phyloP scores from a whole-genome alignment of 805 yeast genomes.

The Candida orba region DNA sequence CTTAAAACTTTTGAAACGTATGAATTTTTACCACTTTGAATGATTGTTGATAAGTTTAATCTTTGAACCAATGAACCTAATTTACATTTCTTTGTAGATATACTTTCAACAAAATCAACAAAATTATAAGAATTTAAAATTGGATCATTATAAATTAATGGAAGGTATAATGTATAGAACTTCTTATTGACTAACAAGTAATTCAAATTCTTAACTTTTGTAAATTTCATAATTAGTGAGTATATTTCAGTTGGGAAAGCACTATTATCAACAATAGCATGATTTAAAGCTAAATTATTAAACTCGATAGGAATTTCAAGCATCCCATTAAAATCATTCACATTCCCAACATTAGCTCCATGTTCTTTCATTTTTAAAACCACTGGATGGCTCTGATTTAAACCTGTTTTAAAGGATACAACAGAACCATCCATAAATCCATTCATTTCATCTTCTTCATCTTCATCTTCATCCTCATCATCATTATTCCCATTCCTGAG shows the following conservation, averaged over 20 bases:
- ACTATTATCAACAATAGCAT: not conserved
- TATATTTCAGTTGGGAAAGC: slow-evolving; percentile 25
- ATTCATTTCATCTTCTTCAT: slow-evolving; percentile 21
- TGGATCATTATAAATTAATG: slow-evolving; percentile 61
- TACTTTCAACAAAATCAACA: slow-evolving; percentile 60
- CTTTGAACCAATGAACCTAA: slow-evolving; percentile 52
- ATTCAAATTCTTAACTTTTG: slow-evolving; percentile 34
- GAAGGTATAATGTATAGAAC: slow-evolving; percentile 56
- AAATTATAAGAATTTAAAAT: slow-evolving; percentile 60
- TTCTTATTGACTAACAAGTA: slow-evolving; percentile 53
- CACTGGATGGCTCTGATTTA: not conserved
- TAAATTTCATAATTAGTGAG: slow-evolving; percentile 20
- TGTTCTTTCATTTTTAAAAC: not conserved
- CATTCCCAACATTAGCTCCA: not conserved
- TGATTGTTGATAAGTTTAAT: slow-evolving; percentile 69
- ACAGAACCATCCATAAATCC: slow-evolving; percentile 7
- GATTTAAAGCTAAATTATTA: slow-evolving; percentile 1
- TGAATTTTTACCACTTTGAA: slow-evolving; percentile 90
- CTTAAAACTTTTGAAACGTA: slow-evolving; percentile 76
- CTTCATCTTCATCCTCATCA: slow-evolving; percentile 24
- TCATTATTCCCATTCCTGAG: slow-evolving; percentile 18
- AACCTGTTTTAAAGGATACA: not conserved
- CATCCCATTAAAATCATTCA: slow-evolving; percentile 6
- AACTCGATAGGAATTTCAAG: slow-evolving; percentile 10
- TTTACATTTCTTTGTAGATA: slow-evolving; percentile 42